These are phyloP conservation scores for Beauveria rudraprayagi DNA, from an alignment of 2,329 filamentous ascomycete species.

Conservation along the genomic window DNA sequence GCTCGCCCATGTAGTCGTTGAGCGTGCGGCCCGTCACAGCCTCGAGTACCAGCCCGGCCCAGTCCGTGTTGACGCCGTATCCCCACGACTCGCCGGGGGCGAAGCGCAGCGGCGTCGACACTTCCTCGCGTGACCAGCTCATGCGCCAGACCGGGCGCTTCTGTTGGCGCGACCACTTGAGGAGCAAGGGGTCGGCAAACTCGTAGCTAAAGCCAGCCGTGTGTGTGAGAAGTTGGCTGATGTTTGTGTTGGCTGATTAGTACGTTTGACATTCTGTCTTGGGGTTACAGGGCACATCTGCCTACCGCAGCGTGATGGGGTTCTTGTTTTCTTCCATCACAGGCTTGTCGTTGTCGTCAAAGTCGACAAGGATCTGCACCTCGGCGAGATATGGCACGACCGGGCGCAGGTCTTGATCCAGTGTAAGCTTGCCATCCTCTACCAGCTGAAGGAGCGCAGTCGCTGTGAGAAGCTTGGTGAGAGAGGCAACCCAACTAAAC, in stretches of 20 bases:
- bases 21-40: constrained; percentile 23
- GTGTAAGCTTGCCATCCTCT: constrained; percentile 19
- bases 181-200: constrained; percentile 22
- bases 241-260: not conserved
- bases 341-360: constrained; percentile 19
- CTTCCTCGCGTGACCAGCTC: constrained; percentile 23
- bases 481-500: constrained; percentile 25
- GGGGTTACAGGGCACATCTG: not conserved
- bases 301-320: constrained; percentile 23
- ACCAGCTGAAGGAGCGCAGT: constrained; percentile 25
- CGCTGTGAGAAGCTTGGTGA: constrained; percentile 28
- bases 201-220: constrained; percentile 33
- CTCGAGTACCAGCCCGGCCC: constrained; percentile 31
- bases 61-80: constrained; percentile 33
- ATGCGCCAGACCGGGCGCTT: constrained; percentile 19
- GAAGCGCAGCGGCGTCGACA: constrained; percentile 28
- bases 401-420: constrained; percentile 24
- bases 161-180: constrained; percentile 23
- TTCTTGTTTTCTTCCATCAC: constrained; percentile 19
- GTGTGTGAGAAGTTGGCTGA: constrained; percentile 33
- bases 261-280: too few relatives aligned
- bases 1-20: constrained; percentile 17
- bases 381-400: constrained; percentile 20
- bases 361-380: constrained; percentile 21
- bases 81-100: constrained; percentile 32